A percentile compares a stretch with the other conserved stretches of the same genome.
phyloP scores from a whole-genome alignment of 345 rosid species.

The Pugionium dolabratum region DNA sequence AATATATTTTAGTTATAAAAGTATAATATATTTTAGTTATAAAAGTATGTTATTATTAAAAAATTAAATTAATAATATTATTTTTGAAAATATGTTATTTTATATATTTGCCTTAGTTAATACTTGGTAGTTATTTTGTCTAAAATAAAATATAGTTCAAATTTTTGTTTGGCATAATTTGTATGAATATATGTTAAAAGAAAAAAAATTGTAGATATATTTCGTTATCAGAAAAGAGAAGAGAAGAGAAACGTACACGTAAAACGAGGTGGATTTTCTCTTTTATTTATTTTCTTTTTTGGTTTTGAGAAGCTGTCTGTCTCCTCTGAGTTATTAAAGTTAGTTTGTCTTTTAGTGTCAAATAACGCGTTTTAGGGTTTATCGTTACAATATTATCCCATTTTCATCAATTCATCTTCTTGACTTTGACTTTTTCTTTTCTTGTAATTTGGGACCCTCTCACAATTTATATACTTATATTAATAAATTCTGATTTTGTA shows the following conservation, averaged over 20 bases:
- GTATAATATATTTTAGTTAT: too few relatives aligned
- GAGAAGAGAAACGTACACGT: constrained; percentile 59
- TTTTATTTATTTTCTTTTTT: background rate
- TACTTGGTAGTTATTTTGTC: too few relatives aligned
- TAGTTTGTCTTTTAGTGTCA: constrained; percentile 44
- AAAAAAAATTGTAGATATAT: background rate
- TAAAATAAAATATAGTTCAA: too few relatives aligned
- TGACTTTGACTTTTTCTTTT: constrained; percentile 51
- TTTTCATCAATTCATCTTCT: constrained; percentile 27
- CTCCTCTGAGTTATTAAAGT: constrained; percentile 43
- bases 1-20: too few relatives aligned
- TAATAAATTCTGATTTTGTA: too few relatives aligned
- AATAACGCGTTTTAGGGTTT: constrained; percentile 53
- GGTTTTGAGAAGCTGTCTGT: constrained; percentile 39
- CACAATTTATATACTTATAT: background rate
- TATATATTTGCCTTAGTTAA: too few relatives aligned
- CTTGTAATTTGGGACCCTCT: constrained; percentile 5
- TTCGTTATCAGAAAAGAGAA: constrained; percentile 12
- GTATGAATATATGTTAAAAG: too few relatives aligned
- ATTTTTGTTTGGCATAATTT: too few relatives aligned
- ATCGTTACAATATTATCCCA: constrained; percentile 29
- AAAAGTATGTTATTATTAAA: too few relatives aligned
- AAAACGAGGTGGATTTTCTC: constrained; percentile 51
- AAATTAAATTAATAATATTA: too few relatives aligned
- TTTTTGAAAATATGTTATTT: too few relatives aligned